Percentiles rank a stretch among this genome's conserved stretches.
Evolutionary conservation across 2,329 filamentous ascomycete genomes (phyloP).

Genomic region (Xylaria sp.): DNA sequence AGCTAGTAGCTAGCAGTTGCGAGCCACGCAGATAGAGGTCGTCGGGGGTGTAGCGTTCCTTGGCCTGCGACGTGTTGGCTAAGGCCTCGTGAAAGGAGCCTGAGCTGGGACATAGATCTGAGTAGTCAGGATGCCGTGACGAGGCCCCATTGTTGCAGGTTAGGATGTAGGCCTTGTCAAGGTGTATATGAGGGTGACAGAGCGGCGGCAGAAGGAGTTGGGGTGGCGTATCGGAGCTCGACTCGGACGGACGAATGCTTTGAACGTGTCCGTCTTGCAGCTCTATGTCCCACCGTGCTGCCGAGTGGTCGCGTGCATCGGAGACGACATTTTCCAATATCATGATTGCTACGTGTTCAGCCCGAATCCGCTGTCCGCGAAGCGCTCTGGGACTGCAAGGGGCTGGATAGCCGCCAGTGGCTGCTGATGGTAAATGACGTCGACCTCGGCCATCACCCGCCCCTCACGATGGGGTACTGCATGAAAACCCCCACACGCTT

Average conservation of each 20-base stretch:
- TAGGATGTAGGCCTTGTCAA: slow-evolving; percentile 74
- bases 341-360: slow-evolving; percentile 12
- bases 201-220: slow-evolving; percentile 57
- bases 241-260: slow-evolving; percentile 37
- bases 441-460: background rate
- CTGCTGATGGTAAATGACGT: slow-evolving; percentile 15
- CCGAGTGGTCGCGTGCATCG: slow-evolving; percentile 27
- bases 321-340: slow-evolving; percentile 34
- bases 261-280: slow-evolving; percentile 38
- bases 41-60: slow-evolving; percentile 68
- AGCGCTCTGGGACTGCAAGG: too few relatives aligned
- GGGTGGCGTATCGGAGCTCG: slow-evolving; percentile 34
- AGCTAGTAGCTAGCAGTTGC: slow-evolving; percentile 73
- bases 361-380: too few relatives aligned
- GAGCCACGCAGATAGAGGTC: slow-evolving; percentile 74
- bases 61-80: slow-evolving; percentile 62
- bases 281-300: slow-evolving; percentile 31
- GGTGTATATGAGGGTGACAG: slow-evolving; percentile 78
- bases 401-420: background rate
- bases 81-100: slow-evolving; percentile 76
- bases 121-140: slow-evolving; percentile 62
- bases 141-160: slow-evolving; percentile 49
- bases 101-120: slow-evolving; percentile 66
- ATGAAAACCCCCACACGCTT: slow-evolving; percentile 11
- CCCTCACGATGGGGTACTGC: slow-evolving; percentile 2